Percentiles rank a stretch among this genome's conserved stretches.
phyloP scores from a whole-genome alignment of 352 stramenopile genomes.

The Elongisporangium senticosum region DNA sequence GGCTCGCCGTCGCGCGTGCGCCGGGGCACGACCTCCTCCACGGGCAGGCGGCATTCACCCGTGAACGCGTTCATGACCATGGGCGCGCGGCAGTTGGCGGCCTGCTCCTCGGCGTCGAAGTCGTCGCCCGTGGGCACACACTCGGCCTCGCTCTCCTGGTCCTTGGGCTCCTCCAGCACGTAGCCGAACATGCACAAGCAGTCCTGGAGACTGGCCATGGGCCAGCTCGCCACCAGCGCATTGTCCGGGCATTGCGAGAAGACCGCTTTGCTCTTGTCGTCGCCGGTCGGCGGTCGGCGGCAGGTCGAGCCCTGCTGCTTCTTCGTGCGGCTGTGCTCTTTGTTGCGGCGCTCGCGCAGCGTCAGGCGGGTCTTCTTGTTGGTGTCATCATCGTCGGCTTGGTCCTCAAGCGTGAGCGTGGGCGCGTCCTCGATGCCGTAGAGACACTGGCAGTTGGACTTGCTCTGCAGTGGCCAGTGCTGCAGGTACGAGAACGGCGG shows the following conservation, averaged over 20 bases:
- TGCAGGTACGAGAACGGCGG: conserved; percentile 51
- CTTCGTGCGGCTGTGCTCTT: conserved; percentile 12
- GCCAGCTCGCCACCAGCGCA: conserved; percentile 46
- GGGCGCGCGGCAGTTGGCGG: conserved; percentile 30
- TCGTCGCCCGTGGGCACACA: conserved; percentile 19
- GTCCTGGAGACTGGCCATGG: conserved; percentile 24
- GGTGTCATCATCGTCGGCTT: conserved; percentile 7
- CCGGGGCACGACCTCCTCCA: conserved; percentile 43
- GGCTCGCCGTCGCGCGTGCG: conserved; percentile 11
- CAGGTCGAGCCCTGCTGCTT: conserved; percentile 17
- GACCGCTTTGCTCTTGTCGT: conserved; percentile 10
- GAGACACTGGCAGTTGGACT: conserved; percentile 66
- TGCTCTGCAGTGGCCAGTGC: conserved; percentile 75
- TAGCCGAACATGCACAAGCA: conserved; percentile 48
- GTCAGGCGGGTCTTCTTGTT: conserved; percentile 9
- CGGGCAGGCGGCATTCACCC: conserved; percentile 52
- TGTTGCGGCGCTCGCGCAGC: conserved; percentile 12
- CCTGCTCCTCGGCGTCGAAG: conserved; percentile 32
- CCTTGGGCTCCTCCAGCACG: not conserved
- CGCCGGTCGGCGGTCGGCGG: conserved; percentile 12
- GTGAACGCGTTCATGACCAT: conserved; percentile 36
- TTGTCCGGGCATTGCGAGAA: conserved; percentile 44
- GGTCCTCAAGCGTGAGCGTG: conserved; percentile 6
- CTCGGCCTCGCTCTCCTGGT: conserved; percentile 22
- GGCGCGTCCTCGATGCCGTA: conserved; percentile 35